Base-by-base conservation (phyloP, 768 basidiomycete species). In the Roridomyces roridus region DNA sequence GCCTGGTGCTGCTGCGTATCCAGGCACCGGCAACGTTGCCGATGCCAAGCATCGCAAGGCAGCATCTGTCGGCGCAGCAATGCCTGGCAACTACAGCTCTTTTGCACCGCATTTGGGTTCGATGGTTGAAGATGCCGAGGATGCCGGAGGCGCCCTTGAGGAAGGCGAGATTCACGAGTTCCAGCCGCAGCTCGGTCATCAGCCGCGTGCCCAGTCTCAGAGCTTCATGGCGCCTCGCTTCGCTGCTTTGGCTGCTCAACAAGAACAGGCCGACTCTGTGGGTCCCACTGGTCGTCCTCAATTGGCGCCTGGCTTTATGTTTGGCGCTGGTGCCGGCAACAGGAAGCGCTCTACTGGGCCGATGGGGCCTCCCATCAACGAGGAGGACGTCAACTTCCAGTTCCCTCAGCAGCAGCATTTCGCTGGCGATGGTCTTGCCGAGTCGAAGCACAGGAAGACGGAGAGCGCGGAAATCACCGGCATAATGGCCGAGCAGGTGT, bases 401-500 rank as follows among this genome's bases (percentile, higher is more conserved):
- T 92, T 94, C 68, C 91, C 91, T 39, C 91, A 90, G 69, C 87
- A 87, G 65, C 80, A 82, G 50, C 75, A 80, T 58, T 72, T 75
- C 57, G 62, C 62, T 42, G 66, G 62, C n/a, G 72, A 67, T 35
- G 68, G 52, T 62, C 28, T 62, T 18, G 70, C 70, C n/a, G 80
- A 80, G 25, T 71, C 58, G 29, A 69, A 67, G 46, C 84, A 85
- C 63, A 77, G 87, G 59, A 85, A 87, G 70, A 70, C 78, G 29
- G 87, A 90, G 44, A 83, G 80, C 51, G 88, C 86, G 47, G 94
- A 96, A 69, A 85, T 95, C 52, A 85, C 84, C 29, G 91, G 91
- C 23, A 90, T 96, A 53, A 95, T 98, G 93, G 94, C 94, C 6
- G 94, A 98, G 73, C 96, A 98, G 84, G 94, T 93, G 86, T 74